Percentiles rank a stretch among this genome's conserved stretches.
Evolutionary conservation across 495 filamentous ascomycete species (phyloP).

Genomic region (Bryoglossum gracile): DNA sequence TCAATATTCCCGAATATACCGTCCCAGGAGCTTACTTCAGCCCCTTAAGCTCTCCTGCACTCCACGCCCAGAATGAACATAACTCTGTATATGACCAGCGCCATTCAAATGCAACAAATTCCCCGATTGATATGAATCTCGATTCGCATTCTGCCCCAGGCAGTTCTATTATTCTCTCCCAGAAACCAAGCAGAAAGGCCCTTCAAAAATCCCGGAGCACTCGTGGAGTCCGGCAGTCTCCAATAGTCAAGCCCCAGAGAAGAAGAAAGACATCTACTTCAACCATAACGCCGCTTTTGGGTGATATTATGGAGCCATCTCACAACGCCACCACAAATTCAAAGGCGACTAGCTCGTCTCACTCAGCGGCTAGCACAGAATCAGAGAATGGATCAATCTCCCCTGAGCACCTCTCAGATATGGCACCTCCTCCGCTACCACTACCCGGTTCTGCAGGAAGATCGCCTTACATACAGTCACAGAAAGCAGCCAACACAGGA

Average conservation of each 20-base stretch:
- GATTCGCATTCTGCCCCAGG: slow-evolving; percentile 34
- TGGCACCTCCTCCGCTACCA: slow-evolving; percentile 52
- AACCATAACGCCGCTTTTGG: slow-evolving; percentile 48
- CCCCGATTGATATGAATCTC: slow-evolving; percentile 39
- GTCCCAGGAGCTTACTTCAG: slow-evolving; percentile 89
- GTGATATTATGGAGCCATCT: slow-evolving; percentile 37
- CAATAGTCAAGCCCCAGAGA: slow-evolving; percentile 70
- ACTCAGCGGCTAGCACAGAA: slow-evolving; percentile 19
- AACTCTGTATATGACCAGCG: slow-evolving; percentile 29
- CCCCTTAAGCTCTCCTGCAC: slow-evolving; percentile 83
- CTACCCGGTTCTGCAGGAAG: slow-evolving; percentile 37
- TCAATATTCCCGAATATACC: slow-evolving; percentile 71
- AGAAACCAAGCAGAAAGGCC: slow-evolving; percentile 30
- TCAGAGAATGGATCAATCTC: slow-evolving; percentile 45
- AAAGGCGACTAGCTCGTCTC: slow-evolving; percentile 25
- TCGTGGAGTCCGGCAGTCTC: slow-evolving; percentile 60
- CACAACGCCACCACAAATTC: slow-evolving; percentile 2
- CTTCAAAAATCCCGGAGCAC: slow-evolving; percentile 16
- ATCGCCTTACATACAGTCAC: slow-evolving; percentile 36
- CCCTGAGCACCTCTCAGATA: slow-evolving; percentile 47
- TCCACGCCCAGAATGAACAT: slow-evolving; percentile 66
- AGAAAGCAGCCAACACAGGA: slow-evolving; percentile 7
- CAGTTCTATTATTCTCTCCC: slow-evolving; percentile 27
- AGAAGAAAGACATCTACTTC: slow-evolving; percentile 38
- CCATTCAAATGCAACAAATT: slow-evolving; percentile 37